Evolutionary conservation across 495 filamentous ascomycete species (phyloP).

Genomic region (Hypoxylon crocopeplum): DNA sequence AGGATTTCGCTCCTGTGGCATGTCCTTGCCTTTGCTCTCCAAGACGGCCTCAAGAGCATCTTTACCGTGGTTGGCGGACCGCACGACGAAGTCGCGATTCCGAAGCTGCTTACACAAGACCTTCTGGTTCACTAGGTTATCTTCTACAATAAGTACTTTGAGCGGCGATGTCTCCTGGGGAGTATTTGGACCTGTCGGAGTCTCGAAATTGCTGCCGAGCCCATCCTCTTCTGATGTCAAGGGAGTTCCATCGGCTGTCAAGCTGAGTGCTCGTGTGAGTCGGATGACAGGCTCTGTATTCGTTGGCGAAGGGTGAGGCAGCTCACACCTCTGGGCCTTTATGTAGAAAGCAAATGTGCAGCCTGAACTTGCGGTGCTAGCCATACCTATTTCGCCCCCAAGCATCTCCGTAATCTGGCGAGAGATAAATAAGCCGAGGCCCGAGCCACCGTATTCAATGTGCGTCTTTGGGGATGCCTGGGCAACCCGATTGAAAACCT

Average conservation of each 20-base stretch:
- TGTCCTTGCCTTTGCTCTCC: slow-evolving; percentile 32
- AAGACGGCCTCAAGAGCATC: slow-evolving; percentile 68
- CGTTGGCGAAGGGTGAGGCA: background rate
- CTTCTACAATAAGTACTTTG: slow-evolving; percentile 72
- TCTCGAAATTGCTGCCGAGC: background rate
- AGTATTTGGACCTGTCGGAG: background rate
- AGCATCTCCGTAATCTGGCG: slow-evolving; percentile 75
- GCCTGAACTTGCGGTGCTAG: slow-evolving; percentile 68
- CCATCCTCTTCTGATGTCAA: slow-evolving; percentile 9
- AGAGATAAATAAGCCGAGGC: slow-evolving; percentile 79
- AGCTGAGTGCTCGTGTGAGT: slow-evolving; percentile 28
- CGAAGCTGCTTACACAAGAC: slow-evolving; percentile 69
- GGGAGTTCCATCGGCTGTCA: slow-evolving; percentile 35
- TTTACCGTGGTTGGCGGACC: slow-evolving; percentile 75
- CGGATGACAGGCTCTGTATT: slow-evolving; percentile 6
- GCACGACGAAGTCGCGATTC: slow-evolving; percentile 67
- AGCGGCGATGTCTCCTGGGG: slow-evolving; percentile 23
- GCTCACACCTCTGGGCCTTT: slow-evolving; percentile 48
- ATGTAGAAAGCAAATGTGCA: slow-evolving; percentile 85
- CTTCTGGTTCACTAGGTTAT: slow-evolving; percentile 78
- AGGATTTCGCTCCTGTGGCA: slow-evolving; percentile 31
- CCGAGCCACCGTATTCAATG: slow-evolving; percentile 76
- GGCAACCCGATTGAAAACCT: slow-evolving; percentile 77
- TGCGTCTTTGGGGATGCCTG: slow-evolving; percentile 78
- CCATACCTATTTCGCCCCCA: slow-evolving; percentile 77